Evolutionary conservation across 2,329 filamentous ascomycete species (phyloP).

Genomic region (Calonectria pteridis): DNA sequence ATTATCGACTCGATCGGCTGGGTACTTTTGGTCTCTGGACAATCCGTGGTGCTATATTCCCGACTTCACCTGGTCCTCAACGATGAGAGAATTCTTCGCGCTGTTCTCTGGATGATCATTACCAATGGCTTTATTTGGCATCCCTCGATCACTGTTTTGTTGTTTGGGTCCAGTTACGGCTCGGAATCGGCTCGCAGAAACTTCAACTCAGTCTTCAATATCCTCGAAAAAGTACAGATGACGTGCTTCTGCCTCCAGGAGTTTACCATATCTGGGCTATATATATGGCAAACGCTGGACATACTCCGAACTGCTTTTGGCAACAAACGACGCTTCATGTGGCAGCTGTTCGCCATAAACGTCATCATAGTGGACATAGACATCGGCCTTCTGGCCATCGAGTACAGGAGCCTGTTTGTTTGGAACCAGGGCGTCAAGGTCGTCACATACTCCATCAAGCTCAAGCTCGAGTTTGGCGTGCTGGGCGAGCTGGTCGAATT

Average conservation of each 20-base stretch:
- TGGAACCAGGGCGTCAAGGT: slow-evolving; percentile 28
- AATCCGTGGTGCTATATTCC: slow-evolving; percentile 71
- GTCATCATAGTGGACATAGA: slow-evolving; percentile 35
- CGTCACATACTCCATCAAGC: slow-evolving; percentile 41
- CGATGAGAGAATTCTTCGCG: slow-evolving; percentile 59
- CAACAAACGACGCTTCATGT: slow-evolving; percentile 9
- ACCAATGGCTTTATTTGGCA: slow-evolving; percentile 65
- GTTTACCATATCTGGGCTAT: background rate
- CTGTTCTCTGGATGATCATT: slow-evolving; percentile 68
- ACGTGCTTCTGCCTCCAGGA: background rate
- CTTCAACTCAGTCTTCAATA: slow-evolving; percentile 37
- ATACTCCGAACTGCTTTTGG: slow-evolving; percentile 1
- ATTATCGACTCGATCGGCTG: slow-evolving; percentile 41
- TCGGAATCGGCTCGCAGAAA: slow-evolving; percentile 39
- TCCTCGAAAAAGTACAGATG: slow-evolving; percentile 1
- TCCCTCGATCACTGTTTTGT: slow-evolving; percentile 66
- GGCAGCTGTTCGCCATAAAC: slow-evolving; percentile 33
- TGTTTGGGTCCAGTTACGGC: slow-evolving; percentile 61
- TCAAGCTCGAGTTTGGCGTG: slow-evolving; percentile 53
- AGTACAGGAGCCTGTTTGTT: slow-evolving; percentile 24
- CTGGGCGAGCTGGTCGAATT: slow-evolving; percentile 51
- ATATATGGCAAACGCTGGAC: background rate
- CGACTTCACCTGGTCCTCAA: slow-evolving; percentile 69
- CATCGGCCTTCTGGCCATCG: slow-evolving; percentile 27
- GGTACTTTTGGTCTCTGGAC: slow-evolving; percentile 67